Conservation (phyloP, 2,329 filamentous ascomycete genomes). For the Lizonia empirigonia region DNA sequence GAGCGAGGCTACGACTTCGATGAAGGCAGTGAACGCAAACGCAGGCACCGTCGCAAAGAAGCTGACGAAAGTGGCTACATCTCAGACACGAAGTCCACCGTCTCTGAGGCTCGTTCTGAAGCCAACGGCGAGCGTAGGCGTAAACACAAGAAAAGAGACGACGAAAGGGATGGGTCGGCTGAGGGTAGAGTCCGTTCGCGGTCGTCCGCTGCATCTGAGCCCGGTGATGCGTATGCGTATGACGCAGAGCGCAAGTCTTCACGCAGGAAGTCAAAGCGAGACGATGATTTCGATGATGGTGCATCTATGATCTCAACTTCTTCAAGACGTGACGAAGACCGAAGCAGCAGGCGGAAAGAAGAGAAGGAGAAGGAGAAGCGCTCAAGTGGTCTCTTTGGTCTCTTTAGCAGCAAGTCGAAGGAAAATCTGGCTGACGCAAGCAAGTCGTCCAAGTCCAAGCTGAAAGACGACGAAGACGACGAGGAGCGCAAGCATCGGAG, state of each 20-base stretch:
- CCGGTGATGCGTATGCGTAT: conserved; percentile 46
- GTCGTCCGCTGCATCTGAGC: conserved; percentile 49
- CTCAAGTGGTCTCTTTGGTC: conserved; percentile 53
- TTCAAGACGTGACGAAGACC: conserved; percentile 49
- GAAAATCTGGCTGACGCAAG: conserved; percentile 44
- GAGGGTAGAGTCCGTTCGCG: conserved; percentile 34
- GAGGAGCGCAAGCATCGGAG: conserved; percentile 52
- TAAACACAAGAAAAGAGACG: conserved; percentile 41
- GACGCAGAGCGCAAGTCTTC: conserved; percentile 47
- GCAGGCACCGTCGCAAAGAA: conserved; percentile 43
- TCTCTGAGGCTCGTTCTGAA: conserved; percentile 47
- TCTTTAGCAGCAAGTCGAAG: conserved; percentile 55
- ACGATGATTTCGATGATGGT: conserved; percentile 51
- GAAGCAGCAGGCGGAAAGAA: conserved; percentile 28
- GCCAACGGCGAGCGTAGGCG: conserved; percentile 42
- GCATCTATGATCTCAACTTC: conserved; percentile 50
- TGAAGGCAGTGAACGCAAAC: conserved; percentile 37
- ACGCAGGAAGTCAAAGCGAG: conserved; percentile 49
- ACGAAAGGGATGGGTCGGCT: conserved; percentile 41
- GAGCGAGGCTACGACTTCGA: conserved; percentile 44
- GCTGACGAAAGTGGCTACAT: conserved; percentile 47
- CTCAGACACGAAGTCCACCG: conserved; percentile 49
- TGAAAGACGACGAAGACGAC: conserved; percentile 47
- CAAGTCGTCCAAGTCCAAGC: conserved; percentile 41
- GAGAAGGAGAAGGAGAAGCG: conserved; percentile 49